Evolutionary conservation across 139 green algal species (phyloP).

Genomic region (Volvox africanus): DNA sequence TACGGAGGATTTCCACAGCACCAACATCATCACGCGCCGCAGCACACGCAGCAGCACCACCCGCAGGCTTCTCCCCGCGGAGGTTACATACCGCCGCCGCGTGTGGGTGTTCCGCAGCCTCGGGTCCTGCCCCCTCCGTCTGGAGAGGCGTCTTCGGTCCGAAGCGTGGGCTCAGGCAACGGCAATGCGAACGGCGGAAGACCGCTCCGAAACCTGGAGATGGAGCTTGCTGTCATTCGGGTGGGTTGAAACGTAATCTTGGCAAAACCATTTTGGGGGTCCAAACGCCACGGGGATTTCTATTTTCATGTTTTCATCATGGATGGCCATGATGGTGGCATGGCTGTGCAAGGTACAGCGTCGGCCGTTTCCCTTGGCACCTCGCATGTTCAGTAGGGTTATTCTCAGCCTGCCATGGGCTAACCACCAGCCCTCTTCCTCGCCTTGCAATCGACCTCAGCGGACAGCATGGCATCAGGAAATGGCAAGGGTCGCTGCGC

Average conservation of each 20-base stretch:
- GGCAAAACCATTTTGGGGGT: too few species aligned
- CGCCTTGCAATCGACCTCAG: too few species aligned
- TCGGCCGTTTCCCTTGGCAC: too few species aligned
- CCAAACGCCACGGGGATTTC: too few species aligned
- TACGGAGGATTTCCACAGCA: neutral
- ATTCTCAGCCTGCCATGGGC: too few species aligned
- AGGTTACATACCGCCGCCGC: neutral
- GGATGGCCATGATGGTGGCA: too few species aligned
- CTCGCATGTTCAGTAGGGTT: too few species aligned
- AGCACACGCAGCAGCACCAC: neutral
- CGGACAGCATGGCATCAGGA: too few species aligned
- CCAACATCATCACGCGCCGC: neutral
- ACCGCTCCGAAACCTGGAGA: conserved; percentile 56
- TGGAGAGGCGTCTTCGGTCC: neutral
- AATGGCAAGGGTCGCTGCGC: too few species aligned
- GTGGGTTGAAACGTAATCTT: neutral
- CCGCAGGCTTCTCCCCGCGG: neutral
- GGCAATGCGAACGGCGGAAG: conserved; percentile 14
- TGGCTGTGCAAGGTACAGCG: too few species aligned
- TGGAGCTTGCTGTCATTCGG: conserved; percentile 64
- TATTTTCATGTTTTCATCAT: too few species aligned
- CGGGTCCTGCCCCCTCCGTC: conserved; percentile 21
- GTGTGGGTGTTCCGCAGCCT: neutral
- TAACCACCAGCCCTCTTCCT: too few species aligned
- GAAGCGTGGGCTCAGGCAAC: neutral